Base-by-base conservation (phyloP, 768 basidiomycete species). In the Chalciporus sphaerocephalus region DNA sequence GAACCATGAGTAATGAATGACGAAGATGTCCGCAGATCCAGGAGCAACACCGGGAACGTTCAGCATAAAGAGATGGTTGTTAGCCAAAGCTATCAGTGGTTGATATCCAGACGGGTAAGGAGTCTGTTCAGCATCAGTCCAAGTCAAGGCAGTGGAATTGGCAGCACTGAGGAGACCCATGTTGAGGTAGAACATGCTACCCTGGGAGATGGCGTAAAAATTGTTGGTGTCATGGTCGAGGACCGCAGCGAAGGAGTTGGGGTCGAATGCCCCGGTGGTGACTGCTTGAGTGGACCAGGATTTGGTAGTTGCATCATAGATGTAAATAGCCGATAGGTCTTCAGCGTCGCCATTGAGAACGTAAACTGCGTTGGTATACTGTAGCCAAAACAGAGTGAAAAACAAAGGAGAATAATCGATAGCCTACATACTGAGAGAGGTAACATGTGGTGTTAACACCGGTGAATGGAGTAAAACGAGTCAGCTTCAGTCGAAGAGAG, bases 161-260 rank as follows among this genome's bases (percentile, higher is more conserved):
- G 90, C 85, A 5, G 76, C 67, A 37, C 74, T 85, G 46, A 90
- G 70, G 12, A 69, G 54, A 20, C 68, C 74, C 78, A 95, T 81
- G 64, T 92, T 79, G 34, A 95, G 72, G 35, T 75, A 77, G 56
- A 70, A 91, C 2, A 94, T 47, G 42, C 77, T 79, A 36, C 75
- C 79, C 1, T 78, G 68, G 4, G 85, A 85, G 47, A 87, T 68
- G 0, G 83, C 85, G 63, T 89, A 93, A 69, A 96, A 85, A 48
- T 85, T 81, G 51, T 95, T 93, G 40, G 93, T 97, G 64, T 97
- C 93, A 53, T 95, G 93, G 68, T 97, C 93, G 25, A 97, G 76
- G 50, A 95, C 82, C 21, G 87, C 78, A 21, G 71, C 74, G 56
- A 83, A 85, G 16, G 79, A 76, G 2, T 73, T 64, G 4, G 80